A percentile compares a stretch with the other conserved stretches of the same genome.
These are phyloP conservation scores for Salix exigua DNA, from an alignment of 345 rosid genomes.

Conservation along the genomic window DNA sequence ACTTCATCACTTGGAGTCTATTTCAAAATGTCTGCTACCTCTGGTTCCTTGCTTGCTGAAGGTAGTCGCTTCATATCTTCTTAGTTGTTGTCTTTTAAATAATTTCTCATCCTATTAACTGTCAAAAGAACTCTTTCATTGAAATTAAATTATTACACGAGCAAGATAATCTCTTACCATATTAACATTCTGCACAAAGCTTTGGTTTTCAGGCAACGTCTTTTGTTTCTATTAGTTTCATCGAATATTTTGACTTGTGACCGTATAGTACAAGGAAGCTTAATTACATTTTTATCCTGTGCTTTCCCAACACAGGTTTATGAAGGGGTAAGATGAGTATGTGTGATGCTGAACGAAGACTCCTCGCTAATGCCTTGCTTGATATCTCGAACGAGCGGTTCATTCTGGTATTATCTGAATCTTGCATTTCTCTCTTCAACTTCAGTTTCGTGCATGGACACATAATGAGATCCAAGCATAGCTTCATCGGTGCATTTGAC, in stretches of 20 bases:
- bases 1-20: background rate
- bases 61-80: background rate
- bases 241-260: background rate
- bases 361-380: constrained; percentile 83
- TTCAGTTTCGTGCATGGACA: constrained; percentile 66
- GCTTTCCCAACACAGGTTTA: constrained; percentile 46
- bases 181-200: background rate
- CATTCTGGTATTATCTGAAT: constrained; percentile 84
- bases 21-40: background rate
- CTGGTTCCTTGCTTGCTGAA: background rate
- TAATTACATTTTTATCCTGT: background rate
- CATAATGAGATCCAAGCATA: constrained; percentile 55
- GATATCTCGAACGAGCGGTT: constrained; percentile 88
- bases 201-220: background rate
- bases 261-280: background rate
- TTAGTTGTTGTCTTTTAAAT: background rate
- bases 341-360: constrained; percentile 93
- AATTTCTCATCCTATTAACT: background rate
- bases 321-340: constrained; percentile 97
- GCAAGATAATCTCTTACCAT: background rate
- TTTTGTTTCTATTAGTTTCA: background rate
- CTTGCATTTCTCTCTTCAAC: constrained; percentile 87
- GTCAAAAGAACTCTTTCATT: background rate
- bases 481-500: constrained; percentile 83
- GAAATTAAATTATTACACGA: background rate